Conservation (phyloP, 305 asterid genomes). For the Solanum chacoense region DNA sequence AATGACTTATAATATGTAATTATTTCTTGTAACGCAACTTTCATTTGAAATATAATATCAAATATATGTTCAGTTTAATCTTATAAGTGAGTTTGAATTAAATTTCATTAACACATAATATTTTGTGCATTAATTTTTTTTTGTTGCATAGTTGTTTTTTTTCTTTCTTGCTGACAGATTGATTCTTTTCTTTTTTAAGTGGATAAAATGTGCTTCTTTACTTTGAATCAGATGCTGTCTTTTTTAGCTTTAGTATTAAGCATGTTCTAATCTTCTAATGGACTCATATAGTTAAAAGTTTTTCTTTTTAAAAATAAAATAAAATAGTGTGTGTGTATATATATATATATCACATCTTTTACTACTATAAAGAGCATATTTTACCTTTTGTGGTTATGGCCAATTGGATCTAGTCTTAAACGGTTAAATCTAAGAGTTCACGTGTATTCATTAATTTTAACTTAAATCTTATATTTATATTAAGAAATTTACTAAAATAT, state of each 20-base stretch:
- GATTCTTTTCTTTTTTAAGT: neutral
- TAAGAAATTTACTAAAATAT: too few species aligned
- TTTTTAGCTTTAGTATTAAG: neutral
- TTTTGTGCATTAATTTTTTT: neutral
- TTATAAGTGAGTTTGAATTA: neutral
- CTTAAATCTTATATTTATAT: neutral
- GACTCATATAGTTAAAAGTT: neutral
- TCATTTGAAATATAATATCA: neutral
- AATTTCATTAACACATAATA: fast-evolving
- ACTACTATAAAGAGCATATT: neutral
- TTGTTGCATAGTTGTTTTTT: neutral
- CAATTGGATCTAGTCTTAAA: too few species aligned
- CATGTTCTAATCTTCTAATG: neutral
- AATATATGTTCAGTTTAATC: too few species aligned
- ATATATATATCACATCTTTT: too few species aligned
- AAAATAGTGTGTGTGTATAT: too few species aligned
- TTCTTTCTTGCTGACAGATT: neutral
- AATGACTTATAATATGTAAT: neutral
- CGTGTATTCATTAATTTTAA: neutral
- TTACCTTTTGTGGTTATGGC: neutral
- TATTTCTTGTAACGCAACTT: fast-evolving
- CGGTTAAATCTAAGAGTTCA: too few species aligned
- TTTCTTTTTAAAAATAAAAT: too few species aligned
- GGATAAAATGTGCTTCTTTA: neutral
- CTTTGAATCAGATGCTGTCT: neutral